phyloP scores from a whole-genome alignment of 1,284 basidiomycete species.

The Leccinum solheimii region DNA sequence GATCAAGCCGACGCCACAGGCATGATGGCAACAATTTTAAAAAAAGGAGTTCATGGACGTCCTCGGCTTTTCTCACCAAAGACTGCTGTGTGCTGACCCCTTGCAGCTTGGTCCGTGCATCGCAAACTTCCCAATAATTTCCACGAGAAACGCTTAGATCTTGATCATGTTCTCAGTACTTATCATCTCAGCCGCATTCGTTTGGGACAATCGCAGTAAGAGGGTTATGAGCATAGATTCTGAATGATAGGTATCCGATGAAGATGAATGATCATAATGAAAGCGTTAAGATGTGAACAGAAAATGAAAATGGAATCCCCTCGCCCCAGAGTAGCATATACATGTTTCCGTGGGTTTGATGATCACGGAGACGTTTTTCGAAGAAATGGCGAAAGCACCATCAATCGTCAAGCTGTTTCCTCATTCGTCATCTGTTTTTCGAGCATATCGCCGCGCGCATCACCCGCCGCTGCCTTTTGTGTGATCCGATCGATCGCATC shows the following conservation, averaged over 20 bases:
- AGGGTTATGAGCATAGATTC: not conserved
- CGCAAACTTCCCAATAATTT: slow-evolving; percentile 46
- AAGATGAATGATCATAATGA: not conserved
- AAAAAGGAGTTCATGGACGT: not conserved
- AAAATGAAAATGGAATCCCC: too few relatives aligned
- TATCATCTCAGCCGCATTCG: not conserved
- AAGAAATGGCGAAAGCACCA: not conserved
- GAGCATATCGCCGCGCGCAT: slow-evolving; percentile 32
- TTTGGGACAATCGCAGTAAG: not conserved
- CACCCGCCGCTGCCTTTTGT: slow-evolving; percentile 23
- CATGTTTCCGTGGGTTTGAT: not conserved
- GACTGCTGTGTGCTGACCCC: slow-evolving; percentile 39
- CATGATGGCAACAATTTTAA: not conserved
- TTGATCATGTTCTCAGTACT: slow-evolving; percentile 38
- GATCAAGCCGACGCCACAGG: not conserved
- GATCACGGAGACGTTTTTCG: not conserved
- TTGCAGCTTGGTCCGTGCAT: slow-evolving; percentile 39
- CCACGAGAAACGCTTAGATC: slow-evolving; percentile 50
- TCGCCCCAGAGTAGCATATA: not conserved
- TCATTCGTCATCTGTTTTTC: slow-evolving; percentile 34
- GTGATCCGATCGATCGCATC: slow-evolving; percentile 48
- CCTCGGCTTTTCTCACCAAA: slow-evolving; percentile 25
- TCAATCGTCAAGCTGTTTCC: slow-evolving; percentile 4
- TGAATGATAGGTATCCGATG: not conserved
- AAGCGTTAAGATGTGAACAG: not conserved